phyloP scores from a whole-genome alignment of 495 filamentous ascomycete species.

The Halenospora varia region DNA sequence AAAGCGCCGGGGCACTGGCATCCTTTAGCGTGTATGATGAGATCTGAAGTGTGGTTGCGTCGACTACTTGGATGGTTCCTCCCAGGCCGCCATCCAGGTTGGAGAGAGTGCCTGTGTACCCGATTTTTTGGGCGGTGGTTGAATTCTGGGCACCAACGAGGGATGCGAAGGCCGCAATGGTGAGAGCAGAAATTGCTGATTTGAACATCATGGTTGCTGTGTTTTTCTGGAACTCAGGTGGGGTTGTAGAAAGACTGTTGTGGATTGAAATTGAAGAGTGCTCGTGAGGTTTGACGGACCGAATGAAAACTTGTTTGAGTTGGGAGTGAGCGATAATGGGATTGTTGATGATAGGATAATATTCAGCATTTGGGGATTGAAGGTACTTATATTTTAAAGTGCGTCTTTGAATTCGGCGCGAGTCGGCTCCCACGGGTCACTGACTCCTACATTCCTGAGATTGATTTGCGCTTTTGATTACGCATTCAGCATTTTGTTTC shows the following conservation, averaged over 20 bases:
- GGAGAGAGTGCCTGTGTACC: slow-evolving; percentile 12
- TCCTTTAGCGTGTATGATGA: slow-evolving; percentile 18
- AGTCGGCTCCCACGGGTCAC: no score
- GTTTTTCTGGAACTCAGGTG: not conserved
- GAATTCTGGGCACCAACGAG: not conserved
- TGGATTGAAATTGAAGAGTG: not conserved
- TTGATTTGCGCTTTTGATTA: no score
- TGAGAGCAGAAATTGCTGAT: slow-evolving; percentile 5
- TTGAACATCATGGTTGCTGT: not conserved
- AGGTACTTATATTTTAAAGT: no score
- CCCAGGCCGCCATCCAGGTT: slow-evolving; percentile 19
- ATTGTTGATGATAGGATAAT: not conserved
- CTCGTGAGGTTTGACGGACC: not conserved
- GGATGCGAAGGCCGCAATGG: not conserved
- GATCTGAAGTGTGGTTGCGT: slow-evolving; percentile 13
- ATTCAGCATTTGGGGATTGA: no score
- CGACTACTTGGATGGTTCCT: slow-evolving; percentile 12
- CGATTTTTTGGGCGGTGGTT: slow-evolving; percentile 1
- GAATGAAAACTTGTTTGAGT: not conserved
- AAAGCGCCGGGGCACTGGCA: slow-evolving; percentile 23
- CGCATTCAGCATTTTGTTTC: no score
- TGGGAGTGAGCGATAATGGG: not conserved
- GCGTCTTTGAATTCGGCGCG: no score
- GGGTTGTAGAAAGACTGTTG: not conserved
- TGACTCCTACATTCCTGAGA: no score